These are phyloP conservation scores for Ophiostoma triangulosporum DNA, from an alignment of 2,329 filamentous ascomycete species.

Conservation along the genomic window DNA sequence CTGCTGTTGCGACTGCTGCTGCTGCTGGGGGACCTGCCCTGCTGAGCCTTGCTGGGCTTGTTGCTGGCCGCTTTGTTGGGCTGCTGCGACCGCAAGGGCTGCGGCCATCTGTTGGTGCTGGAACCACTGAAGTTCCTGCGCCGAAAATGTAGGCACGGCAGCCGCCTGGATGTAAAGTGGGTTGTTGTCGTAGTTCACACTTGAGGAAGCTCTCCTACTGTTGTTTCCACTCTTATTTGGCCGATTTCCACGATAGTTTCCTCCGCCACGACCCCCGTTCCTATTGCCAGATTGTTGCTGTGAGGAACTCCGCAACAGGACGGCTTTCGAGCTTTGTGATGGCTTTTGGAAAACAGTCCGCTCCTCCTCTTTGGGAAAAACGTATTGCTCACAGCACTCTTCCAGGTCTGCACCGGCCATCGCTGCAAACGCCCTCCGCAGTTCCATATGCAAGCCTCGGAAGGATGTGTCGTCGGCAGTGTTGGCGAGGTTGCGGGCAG, in stretches of 20 bases:
- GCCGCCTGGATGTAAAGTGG: constrained; percentile 26
- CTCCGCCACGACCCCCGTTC: constrained; percentile 22
- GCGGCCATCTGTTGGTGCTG: constrained; percentile 23
- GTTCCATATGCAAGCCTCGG: constrained; percentile 75
- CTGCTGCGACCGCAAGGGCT: constrained; percentile 23
- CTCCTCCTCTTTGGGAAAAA: constrained; percentile 74
- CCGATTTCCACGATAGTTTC: constrained; percentile 30
- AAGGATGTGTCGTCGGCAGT: constrained; percentile 94
- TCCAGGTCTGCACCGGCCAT: constrained; percentile 66
- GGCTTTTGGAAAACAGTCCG: constrained; percentile 41
- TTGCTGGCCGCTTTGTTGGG: constrained; percentile 17
- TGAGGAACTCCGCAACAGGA: constrained; percentile 47
- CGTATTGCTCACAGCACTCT: constrained; percentile 76
- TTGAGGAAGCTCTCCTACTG: constrained; percentile 39
- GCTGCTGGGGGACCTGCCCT: constrained; percentile 17
- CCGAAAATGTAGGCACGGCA: constrained; percentile 25
- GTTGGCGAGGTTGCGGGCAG: constrained; percentile 77
- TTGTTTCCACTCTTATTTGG: constrained; percentile 32
- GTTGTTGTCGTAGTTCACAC: constrained; percentile 37
- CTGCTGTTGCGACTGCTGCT: constrained; percentile 31
- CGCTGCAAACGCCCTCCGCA: constrained; percentile 76
- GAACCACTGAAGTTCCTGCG: constrained; percentile 38
- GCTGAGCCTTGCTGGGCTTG: constrained; percentile 20
- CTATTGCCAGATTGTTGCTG: constrained; percentile 34
- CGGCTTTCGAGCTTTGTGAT: constrained; percentile 38